These are phyloP conservation scores for Solanum arcanum DNA, from an alignment of 257 asterid genomes.

Conservation along the genomic window DNA sequence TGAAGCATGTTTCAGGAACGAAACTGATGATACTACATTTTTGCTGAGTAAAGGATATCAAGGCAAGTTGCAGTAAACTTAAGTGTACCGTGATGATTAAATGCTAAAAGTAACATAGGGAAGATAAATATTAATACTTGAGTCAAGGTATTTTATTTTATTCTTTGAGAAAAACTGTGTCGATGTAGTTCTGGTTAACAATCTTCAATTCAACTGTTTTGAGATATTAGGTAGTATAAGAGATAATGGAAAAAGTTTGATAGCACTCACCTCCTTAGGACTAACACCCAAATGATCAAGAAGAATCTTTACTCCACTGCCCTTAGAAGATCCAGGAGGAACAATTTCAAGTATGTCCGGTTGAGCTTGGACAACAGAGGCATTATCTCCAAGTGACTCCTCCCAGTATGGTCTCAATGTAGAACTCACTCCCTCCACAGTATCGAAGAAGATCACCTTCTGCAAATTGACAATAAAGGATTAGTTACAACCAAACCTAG, in stretches of 20 bases:
- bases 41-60: background rate
- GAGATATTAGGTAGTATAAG: background rate
- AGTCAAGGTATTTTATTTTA: background rate
- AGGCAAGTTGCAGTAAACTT: background rate
- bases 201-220: background rate
- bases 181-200: background rate
- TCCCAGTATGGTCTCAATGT: conserved; percentile 86
- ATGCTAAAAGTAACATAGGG: background rate
- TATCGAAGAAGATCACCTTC: conserved; percentile 89
- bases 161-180: background rate
- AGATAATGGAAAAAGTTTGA: background rate
- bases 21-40: background rate
- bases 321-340: conserved; percentile 87
- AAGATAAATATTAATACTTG: background rate
- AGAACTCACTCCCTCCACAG: conserved; percentile 60
- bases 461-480: conserved; percentile 12
- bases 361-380: conserved; percentile 90
- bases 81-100: background rate
- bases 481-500: background rate
- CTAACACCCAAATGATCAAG: conserved; percentile 84
- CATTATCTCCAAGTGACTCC: conserved; percentile 60
- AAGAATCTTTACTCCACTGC: conserved; percentile 73
- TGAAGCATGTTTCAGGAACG: background rate
- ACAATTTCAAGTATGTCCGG: conserved; percentile 94
- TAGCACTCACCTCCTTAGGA: conserved; percentile 63